Percentiles rank a stretch among this genome's conserved stretches.
Evolutionary conservation across 441 rosid genomes (phyloP).

Genomic region (Lepidium campestre): DNA sequence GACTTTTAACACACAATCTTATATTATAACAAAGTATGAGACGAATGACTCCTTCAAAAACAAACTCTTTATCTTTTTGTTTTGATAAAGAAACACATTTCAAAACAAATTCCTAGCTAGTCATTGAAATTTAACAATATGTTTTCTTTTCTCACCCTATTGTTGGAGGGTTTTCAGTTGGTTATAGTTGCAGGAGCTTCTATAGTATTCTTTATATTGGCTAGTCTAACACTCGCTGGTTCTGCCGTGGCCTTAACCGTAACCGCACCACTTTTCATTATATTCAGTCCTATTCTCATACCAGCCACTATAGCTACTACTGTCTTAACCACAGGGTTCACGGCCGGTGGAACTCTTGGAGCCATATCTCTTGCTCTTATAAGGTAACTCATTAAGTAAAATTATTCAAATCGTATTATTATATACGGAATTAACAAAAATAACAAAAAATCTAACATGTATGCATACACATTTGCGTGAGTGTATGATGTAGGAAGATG

Average conservation of each 20-base stretch:
- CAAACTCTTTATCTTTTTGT: not conserved
- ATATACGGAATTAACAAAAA: not conserved
- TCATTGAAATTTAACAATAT: not conserved
- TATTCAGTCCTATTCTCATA: constrained; percentile 71
- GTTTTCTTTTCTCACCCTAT: not conserved
- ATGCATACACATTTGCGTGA: not conserved
- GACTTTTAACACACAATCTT: not conserved
- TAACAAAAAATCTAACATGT: not conserved
- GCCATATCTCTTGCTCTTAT: not conserved
- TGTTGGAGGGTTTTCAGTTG: not conserved
- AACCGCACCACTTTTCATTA: constrained; percentile 65
- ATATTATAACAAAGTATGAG: not conserved
- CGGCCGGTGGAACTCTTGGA: not conserved
- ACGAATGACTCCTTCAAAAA: not conserved
- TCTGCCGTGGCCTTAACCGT: constrained; percentile 57
- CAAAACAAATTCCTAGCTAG: too few relatives aligned
- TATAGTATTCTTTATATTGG: constrained; percentile 26
- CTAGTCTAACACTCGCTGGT: constrained; percentile 48
- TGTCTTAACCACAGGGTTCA: constrained; percentile 38
- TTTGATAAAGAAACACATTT: too few relatives aligned
- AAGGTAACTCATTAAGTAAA: not conserved
- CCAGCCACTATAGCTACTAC: constrained; percentile 53
- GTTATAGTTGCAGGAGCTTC: constrained; percentile 4
- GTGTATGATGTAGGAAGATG: not conserved
- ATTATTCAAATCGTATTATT: not conserved